phyloP scores from a whole-genome alignment of 148 eudicot genomes.

The Rhododendron vialii region DNA sequence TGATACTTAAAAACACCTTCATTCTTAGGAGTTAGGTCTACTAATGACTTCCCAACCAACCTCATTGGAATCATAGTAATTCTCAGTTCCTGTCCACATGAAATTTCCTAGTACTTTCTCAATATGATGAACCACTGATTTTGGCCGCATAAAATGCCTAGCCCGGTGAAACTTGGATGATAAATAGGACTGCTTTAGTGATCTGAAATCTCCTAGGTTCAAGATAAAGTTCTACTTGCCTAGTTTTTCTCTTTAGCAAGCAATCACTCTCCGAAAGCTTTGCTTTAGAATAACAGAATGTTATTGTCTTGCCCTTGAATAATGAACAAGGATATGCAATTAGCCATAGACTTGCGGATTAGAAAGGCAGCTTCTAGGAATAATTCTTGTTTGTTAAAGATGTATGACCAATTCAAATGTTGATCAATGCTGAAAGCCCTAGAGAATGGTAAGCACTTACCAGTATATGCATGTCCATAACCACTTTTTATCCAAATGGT shows the following conservation, averaged over 20 bases:
- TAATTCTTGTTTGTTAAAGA: not conserved
- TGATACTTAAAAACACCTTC: not conserved
- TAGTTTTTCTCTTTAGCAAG: not conserved
- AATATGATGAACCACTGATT: not conserved
- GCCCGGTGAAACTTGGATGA: not conserved
- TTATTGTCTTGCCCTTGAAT: not conserved
- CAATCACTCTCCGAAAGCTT: not conserved
- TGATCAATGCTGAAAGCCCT: not conserved
- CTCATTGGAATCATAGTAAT: not conserved
- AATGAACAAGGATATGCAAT: not conserved
- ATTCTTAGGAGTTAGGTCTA: not conserved
- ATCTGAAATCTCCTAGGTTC: not conserved
- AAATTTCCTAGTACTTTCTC: not conserved
- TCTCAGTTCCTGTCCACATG: not conserved
- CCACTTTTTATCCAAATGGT: not conserved
- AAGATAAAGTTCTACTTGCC: not conserved
- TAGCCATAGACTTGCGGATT: not conserved
- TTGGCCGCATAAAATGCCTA: not conserved
- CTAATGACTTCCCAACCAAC: not conserved
- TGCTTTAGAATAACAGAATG: not conserved
- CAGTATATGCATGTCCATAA: not conserved
- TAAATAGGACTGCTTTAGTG: not conserved
- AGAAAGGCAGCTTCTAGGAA: not conserved
- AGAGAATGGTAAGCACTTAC: not conserved
- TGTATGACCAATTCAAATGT: not conserved